Base-by-base conservation (phyloP, 306 rosid genomes). In the Canavalia ensiformis region DNA sequence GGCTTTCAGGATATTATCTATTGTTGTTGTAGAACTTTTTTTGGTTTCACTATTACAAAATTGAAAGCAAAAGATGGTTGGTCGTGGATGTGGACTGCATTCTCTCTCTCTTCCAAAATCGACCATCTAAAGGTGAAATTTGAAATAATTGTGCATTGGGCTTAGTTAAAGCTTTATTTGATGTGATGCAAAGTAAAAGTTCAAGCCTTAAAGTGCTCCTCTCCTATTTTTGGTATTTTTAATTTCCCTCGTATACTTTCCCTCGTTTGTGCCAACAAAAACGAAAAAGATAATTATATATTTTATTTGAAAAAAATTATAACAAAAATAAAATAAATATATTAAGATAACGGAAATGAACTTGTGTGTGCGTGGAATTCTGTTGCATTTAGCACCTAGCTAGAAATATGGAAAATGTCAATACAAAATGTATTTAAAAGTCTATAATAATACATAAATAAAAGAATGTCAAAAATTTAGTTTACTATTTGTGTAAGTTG, bases 71-170 rank as follows among this genome's bases (percentile, higher is more conserved):
- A 86, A 74, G 82, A 65, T 56, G 76, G 56, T 18, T 47, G 79
- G 80, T 54, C 69, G 35, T 67, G 79, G 81, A 34, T 51, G 68
- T 41, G 75, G 82, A 75, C 79, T 81, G 9, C 84, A 62, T 76
- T 79, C 37, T 37, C 30, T 37, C 30, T 54, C 62, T 50, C 74
- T 62, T 68, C 30, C 33, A 49, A 68, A 68, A 76, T 58, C 66
- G 34, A 37, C 62, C 72, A 35, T 68, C 7, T 0, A 85, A 80
- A 86, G 59, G 81, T 28, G 63, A 72, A 83, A 84, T 75, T 68
- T 69, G 89, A 84, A 86, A 89, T 88, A 85, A 91, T 88, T 88
- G 90, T 33, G 86, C 95, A 65, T 85, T 77, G 88, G 88, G 83
- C 0, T 75, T 41, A 35, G 91, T 68, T 51, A 90, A 92, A 88